Base-by-base conservation (phyloP, 2,329 filamentous ascomycete genomes). In the Furcasterigmium furcatum region DNA sequence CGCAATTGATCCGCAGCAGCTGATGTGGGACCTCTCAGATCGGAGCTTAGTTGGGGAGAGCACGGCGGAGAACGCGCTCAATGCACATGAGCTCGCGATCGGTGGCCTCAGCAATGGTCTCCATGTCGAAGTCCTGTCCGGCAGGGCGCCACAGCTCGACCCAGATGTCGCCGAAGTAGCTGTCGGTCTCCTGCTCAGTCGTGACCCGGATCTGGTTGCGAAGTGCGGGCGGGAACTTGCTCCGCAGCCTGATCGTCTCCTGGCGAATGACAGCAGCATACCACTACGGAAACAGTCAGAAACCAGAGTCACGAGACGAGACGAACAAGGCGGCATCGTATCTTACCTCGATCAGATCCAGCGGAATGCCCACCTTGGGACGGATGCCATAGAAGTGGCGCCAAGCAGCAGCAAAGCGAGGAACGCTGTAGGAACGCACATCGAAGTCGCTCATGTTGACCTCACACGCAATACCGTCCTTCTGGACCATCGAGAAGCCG, bases 401-500 rank as follows among this genome's bases (percentile, higher is more conserved):
- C 79, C 79, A 84, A 27, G 62, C 52, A 16, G 68, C 52, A 2
- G 77, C 69, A 43, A 67, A 69, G 5, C 64, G 66, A 2, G 80
- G 79, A 56, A 76, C 67, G 39, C 72, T 72, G 53, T 69, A 73
- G 19, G 65, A 59, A 6, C 56, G 58, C 41, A 65, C 51, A 39
- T 67, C 64, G 14, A 50, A 38, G 1, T 70, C 62, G 1, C 56
- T 35, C 50, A 79, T 54, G 14, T 60, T 58, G 3, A 64, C 64
- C n/a, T 70, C 43, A 43, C 54, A 70, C 7, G 75, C 70, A 51
- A 85, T 68, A 52, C 80, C 74, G 53, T 83, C 77, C 62, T 84
- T 85, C 67, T 80, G 77, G n/a, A 73, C 50, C 2, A 76, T 66
- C 4, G 77, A 81, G 58, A 86, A 85, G 2, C 81, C 82, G 2